A percentile compares a stretch with the other conserved stretches of the same genome.
These are phyloP conservation scores for Eurotiales sp. DNA, from an alignment of 2,329 filamentous ascomycete species.

Conservation along the genomic window DNA sequence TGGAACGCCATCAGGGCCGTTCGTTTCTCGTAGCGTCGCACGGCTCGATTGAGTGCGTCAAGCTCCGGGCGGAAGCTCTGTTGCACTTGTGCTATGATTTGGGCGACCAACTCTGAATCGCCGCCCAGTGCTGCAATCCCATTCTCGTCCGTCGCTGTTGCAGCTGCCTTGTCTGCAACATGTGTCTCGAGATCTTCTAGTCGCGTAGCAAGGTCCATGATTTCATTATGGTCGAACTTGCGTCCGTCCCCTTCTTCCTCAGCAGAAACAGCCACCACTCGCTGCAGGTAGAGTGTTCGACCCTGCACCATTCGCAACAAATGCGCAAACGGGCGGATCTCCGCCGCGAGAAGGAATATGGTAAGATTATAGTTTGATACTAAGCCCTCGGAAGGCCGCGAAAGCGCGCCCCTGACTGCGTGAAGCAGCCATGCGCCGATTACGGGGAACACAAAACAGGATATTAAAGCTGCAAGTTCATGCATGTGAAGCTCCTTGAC, in stretches of 20 bases:
- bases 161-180: constrained; percentile 35
- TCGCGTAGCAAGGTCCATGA: constrained; percentile 60
- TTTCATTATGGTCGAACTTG: constrained; percentile 24
- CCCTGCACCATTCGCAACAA: constrained; percentile 74
- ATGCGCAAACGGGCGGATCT: constrained; percentile 78
- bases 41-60: constrained; percentile 81
- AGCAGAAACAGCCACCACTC: constrained; percentile 50
- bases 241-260: constrained; percentile 20
- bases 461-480: constrained; percentile 68
- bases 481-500: constrained; percentile 65
- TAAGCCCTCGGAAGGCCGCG: constrained; percentile 76
- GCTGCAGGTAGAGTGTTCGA: constrained; percentile 77
- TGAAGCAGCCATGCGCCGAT: constrained; percentile 82
- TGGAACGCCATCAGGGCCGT: constrained; percentile 70
- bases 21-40: constrained; percentile 88
- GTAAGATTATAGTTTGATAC: constrained; percentile 91
- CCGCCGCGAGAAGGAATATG: constrained; percentile 82
- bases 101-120: constrained; percentile 27
- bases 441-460: constrained; percentile 75
- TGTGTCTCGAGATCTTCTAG: constrained; percentile 67
- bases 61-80: constrained; percentile 72
- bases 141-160: background rate
- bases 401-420: constrained; percentile 73
- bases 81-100: constrained; percentile 54
- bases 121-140: background rate